These are phyloP conservation scores for Nelumbo lutea DNA, from an alignment of 164 flowering plant species.

Conservation along the genomic window DNA sequence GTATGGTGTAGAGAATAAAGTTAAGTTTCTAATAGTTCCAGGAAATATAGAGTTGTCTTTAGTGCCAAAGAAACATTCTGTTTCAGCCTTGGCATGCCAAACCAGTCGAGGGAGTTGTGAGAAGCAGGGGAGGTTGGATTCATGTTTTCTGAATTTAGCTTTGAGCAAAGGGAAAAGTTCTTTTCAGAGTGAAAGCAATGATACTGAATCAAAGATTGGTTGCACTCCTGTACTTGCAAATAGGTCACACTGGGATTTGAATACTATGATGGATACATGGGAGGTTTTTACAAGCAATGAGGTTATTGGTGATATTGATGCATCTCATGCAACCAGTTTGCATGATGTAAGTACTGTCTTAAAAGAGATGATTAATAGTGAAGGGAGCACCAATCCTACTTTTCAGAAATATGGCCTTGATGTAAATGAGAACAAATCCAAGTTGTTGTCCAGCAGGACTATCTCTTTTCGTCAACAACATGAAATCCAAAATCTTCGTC, in stretches of 20 bases:
- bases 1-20: constrained; percentile 7
- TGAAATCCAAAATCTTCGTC: constrained; percentile 23
- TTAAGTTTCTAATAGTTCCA: constrained; percentile 1
- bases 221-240: constrained; percentile 17
- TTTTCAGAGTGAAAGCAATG: constrained; percentile 5
- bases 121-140: constrained; percentile 24
- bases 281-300: constrained; percentile 28
- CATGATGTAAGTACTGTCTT: constrained; percentile 18
- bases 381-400: constrained; percentile 6
- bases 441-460: constrained; percentile 4
- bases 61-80: constrained; percentile 18
- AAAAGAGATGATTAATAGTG: constrained; percentile 8
- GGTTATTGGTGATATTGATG: constrained; percentile 12
- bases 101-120: constrained; percentile 9
- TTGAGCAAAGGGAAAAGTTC: constrained; percentile 21
- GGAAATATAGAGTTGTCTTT: constrained; percentile 22
- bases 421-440: constrained; percentile 7
- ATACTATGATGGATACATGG: constrained; percentile 70
- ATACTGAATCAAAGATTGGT: not conserved
- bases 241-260: constrained; percentile 72
- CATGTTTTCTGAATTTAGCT: constrained; percentile 30
- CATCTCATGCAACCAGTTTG: not conserved
- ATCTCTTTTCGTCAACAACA: constrained; percentile 7
- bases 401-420: constrained; percentile 14
- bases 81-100: constrained; percentile 15